Base-by-base conservation (phyloP, 2,329 filamentous ascomycete genomes). In the Fusarium anguioides region DNA sequence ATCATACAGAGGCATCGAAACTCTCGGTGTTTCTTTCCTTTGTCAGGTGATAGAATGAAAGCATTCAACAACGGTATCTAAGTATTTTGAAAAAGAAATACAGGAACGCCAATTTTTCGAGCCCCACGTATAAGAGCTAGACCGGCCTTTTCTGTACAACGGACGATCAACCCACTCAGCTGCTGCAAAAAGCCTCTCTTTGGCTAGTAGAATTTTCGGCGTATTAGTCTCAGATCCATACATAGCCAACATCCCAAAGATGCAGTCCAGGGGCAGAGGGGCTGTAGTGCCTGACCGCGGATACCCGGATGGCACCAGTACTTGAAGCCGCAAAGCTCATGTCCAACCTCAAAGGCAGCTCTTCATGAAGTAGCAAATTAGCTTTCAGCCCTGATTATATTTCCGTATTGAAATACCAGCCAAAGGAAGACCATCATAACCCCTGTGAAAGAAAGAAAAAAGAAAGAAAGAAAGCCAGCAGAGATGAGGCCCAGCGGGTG, bases 401-500 rank as follows among this genome's bases (percentile, higher is more conserved):
- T 89, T 41, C 87, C 87, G 63, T 85, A 87, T 40, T 80, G 80
- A 78, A 88, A 90, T 61, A 89, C 89, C 9, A 89, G 72, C 70
- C 85, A 88, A 6, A 88, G 88, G 61, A 90, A 89, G 1, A 88
- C 88, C 76, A 88, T 79, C 85, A 91, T 88, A 46, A 78, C 82
- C 5, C 90, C 72, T 41, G 11, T 29, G 10, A 29, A 29, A 27
- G n/a, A n/a, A n/a, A n/a, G n/a, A n/a, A n/a, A n/a, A n/a, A n/a
- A n/a, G n/a, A n/a, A n/a, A n/a, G n/a, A n/a, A n/a, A n/a, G n/a
- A 29, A 29, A 12, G 27, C 9, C 27, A 91, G 76, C 39, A 91
- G 75, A 37, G 81, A 86, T 2, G 87, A 86, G 9, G 87, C 88
- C 91, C 91, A 94, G 63, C 90, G 87, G 59, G 89, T 86, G 17